These are phyloP conservation scores for Lithocarpus polystachyus DNA, from an alignment of 306 rosid species.

Conservation along the genomic window DNA sequence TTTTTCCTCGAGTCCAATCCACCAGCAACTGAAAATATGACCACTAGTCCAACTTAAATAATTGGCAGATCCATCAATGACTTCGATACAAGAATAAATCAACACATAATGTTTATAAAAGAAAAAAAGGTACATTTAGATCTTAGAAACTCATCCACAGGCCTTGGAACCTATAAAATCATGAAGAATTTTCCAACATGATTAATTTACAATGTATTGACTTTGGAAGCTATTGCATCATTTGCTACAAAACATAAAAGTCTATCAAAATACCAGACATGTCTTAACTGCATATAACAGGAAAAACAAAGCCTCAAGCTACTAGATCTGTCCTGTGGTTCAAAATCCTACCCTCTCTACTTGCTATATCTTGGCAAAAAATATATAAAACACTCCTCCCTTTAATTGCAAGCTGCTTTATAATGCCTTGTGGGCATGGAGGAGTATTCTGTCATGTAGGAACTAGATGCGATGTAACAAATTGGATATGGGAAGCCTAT, in stretches of 20 bases:
- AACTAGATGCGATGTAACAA: too few relatives aligned
- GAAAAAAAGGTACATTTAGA: not conserved
- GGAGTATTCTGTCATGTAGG: too few relatives aligned
- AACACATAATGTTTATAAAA: not conserved
- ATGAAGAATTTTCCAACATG: not conserved
- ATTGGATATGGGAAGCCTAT: too few relatives aligned
- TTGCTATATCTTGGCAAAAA: too few relatives aligned
- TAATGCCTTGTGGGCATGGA: too few relatives aligned
- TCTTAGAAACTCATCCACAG: not conserved
- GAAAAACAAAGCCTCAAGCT: too few relatives aligned
- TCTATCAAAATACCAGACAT: not conserved
- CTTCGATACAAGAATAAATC: not conserved
- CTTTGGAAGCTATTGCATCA: not conserved
- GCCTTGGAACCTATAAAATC: not conserved
- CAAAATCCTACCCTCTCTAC: too few relatives aligned
- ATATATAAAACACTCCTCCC: too few relatives aligned
- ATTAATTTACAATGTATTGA: not conserved
- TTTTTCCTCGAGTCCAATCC: slow-evolving; percentile 87
- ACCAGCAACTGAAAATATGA: slow-evolving; percentile 57
- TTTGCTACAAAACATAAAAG: not conserved
- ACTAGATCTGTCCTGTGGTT: too few relatives aligned
- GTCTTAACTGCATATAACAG: not conserved
- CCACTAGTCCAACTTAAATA: slow-evolving; percentile 12
- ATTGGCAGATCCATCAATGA: not conserved
- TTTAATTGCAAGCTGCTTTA: too few relatives aligned